Percentiles rank a stretch among this genome's conserved stretches.
Conservation (phyloP, 1,284 basidiomycete genomes). For the Ceratobasidium sp. region DNA sequence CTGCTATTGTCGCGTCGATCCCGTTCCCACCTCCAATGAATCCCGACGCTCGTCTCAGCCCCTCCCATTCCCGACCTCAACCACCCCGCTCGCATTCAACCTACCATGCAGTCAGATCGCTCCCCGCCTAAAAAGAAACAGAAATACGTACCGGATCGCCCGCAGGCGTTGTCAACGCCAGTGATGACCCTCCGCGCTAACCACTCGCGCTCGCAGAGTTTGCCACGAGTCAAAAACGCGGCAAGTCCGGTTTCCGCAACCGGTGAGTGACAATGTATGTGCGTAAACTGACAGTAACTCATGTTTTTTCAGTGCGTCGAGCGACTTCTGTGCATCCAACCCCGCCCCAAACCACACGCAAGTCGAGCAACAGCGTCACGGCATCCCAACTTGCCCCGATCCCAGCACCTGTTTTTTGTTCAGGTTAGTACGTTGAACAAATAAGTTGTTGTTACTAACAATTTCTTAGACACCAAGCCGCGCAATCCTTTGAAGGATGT, state of each 20-base stretch:
- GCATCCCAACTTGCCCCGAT: too few species aligned
- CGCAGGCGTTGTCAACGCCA: background rate
- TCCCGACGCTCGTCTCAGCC: too few species aligned
- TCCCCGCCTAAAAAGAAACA: background rate
- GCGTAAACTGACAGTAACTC: background rate
- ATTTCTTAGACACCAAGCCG: too few species aligned
- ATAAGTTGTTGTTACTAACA: too few species aligned
- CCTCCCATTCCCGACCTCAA: background rate
- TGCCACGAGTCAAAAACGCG: background rate
- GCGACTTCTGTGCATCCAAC: too few species aligned
- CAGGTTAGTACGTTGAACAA: too few species aligned
- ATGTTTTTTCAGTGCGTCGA: background rate
- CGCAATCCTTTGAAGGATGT: too few species aligned
- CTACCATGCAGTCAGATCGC: background rate
- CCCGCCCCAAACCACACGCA: too few species aligned
- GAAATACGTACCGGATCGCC: background rate
- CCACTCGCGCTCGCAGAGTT: background rate
- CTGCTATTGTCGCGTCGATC: too few species aligned
- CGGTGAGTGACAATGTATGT: background rate
- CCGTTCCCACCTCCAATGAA: too few species aligned
- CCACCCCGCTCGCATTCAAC: background rate
- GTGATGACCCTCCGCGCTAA: background rate
- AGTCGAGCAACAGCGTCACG: too few species aligned
- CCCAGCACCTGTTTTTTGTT: too few species aligned
- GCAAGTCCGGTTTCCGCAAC: background rate